Conservation (phyloP, 768 basidiomycete genomes). For the Phaeotremella skinneri region DNA sequence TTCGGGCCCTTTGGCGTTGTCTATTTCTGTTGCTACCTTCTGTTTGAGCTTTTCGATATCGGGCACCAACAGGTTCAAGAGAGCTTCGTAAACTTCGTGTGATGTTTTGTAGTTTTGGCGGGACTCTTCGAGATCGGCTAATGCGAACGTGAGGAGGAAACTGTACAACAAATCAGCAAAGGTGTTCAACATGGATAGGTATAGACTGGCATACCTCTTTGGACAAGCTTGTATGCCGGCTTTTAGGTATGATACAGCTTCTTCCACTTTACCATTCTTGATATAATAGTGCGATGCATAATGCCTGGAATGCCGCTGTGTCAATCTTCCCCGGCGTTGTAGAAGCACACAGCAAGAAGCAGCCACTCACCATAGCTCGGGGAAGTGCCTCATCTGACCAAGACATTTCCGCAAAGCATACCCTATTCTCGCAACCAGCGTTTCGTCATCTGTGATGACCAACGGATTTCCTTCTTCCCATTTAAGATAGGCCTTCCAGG, state of each 20-base stretch:
- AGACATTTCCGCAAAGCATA: constrained; percentile 85
- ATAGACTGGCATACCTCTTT: constrained; percentile 58
- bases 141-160: constrained; percentile 85
- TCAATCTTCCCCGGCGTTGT: too few species aligned
- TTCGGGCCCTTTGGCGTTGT: constrained; percentile 52
- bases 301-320: constrained; percentile 62
- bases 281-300: constrained; percentile 85
- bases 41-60: constrained; percentile 46
- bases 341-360: constrained; percentile 4
- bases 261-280: constrained; percentile 71
- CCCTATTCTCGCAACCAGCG: constrained; percentile 68
- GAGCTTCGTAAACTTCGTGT: constrained; percentile 68
- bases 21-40: constrained; percentile 51
- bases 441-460: constrained; percentile 75
- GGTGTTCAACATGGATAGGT: neutral
- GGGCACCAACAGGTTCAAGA: constrained; percentile 63
- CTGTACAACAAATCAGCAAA: constrained; percentile 53
- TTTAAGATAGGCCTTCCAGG: constrained; percentile 88
- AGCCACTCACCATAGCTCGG: constrained; percentile 78
- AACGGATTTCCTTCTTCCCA: constrained; percentile 95
- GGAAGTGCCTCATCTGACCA: constrained; percentile 87
- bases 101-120: constrained; percentile 67
- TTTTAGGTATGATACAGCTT: constrained; percentile 74
- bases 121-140: constrained; percentile 69
- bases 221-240: constrained; percentile 86